Conservation (phyloP, 176 grass and related monocot genomes). For the Sorghum bicolor region DNA sequence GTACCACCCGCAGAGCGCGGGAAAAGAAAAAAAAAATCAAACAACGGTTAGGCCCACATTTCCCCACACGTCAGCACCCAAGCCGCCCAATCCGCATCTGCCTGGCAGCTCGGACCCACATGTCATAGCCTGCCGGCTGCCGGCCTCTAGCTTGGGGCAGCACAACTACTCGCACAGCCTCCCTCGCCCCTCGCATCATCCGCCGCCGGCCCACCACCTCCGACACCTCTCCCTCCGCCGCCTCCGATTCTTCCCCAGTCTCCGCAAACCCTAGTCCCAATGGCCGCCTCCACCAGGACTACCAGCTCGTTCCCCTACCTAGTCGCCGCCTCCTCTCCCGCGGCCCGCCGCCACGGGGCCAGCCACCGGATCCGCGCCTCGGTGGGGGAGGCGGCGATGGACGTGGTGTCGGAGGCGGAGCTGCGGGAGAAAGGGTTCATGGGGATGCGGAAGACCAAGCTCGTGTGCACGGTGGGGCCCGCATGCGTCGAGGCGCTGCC, state of each 20-base stretch:
- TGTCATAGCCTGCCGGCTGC: neutral
- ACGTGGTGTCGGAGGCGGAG: slow-evolving; percentile 68
- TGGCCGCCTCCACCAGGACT: slow-evolving; percentile 9
- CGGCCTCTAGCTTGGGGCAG: neutral
- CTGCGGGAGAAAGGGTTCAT: slow-evolving; percentile 71
- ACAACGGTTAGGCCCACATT: neutral
- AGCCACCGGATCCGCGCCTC: slow-evolving; percentile 14
- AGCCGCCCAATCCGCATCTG: neutral
- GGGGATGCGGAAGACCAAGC: slow-evolving; percentile 62
- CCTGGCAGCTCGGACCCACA: neutral
- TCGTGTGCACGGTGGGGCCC: slow-evolving; percentile 67
- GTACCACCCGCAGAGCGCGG: neutral
- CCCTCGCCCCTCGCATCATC: slow-evolving; percentile 26
- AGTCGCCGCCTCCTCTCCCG: neutral
- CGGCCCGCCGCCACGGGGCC: neutral
- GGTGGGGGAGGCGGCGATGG: slow-evolving; percentile 25
- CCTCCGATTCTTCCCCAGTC: neutral
- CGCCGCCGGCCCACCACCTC: slow-evolving; percentile 28
- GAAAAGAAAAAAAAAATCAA: neutral
- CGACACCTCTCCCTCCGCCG: neutral
- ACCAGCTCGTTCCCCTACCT: neutral
- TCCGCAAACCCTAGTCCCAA: neutral
- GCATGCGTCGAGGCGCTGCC: slow-evolving; percentile 47
- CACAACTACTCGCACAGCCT: neutral
- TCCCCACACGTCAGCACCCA: neutral